These are phyloP conservation scores for Vanrija sp. DNA, from an alignment of 1,284 basidiomycete genomes.

Conservation along the genomic window DNA sequence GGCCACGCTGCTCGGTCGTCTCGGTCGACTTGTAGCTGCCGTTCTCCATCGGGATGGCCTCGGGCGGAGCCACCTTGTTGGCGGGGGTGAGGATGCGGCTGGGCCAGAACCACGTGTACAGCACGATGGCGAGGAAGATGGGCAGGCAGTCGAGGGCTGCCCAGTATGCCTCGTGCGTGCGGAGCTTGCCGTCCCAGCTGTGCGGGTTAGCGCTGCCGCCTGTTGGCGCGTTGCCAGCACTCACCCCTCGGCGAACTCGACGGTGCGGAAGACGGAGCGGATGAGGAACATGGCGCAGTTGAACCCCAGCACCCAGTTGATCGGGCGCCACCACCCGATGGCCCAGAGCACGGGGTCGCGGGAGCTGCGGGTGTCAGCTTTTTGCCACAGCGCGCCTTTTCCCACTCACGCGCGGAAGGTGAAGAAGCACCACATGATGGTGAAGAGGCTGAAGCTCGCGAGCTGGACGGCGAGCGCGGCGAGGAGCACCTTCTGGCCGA, in stretches of 20 bases:
- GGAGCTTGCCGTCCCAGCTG: conserved; percentile 56
- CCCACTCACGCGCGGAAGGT: conserved; percentile 52
- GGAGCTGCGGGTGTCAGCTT: background rate
- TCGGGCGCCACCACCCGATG: conserved; percentile 56
- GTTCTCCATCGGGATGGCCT: no score
- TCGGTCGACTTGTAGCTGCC: no score
- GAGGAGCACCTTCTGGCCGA: conserved; percentile 55
- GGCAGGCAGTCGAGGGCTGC: conserved; percentile 60
- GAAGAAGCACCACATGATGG: conserved; percentile 57
- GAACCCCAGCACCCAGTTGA: conserved; percentile 55
- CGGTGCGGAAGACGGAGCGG: conserved; percentile 62
- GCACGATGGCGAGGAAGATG: conserved; percentile 57
- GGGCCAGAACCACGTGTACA: conserved; percentile 40
- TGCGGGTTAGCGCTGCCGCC: background rate
- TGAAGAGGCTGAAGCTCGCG: conserved; percentile 60
- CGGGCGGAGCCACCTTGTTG: background rate
- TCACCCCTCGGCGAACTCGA: conserved; percentile 63
- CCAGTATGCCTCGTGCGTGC: conserved; percentile 61
- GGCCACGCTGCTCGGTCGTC: no score
- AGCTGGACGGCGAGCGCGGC: conserved; percentile 61
- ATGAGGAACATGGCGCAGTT: conserved; percentile 54
- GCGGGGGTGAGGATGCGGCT: conserved; percentile 8
- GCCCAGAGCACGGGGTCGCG: background rate
- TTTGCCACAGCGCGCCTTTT: background rate
- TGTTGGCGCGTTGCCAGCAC: conserved; percentile 55